A percentile compares a stretch with the other conserved stretches of the same genome.
Evolutionary conservation across 441 rosid species (phyloP).

Genomic region (Kokia cookei): DNA sequence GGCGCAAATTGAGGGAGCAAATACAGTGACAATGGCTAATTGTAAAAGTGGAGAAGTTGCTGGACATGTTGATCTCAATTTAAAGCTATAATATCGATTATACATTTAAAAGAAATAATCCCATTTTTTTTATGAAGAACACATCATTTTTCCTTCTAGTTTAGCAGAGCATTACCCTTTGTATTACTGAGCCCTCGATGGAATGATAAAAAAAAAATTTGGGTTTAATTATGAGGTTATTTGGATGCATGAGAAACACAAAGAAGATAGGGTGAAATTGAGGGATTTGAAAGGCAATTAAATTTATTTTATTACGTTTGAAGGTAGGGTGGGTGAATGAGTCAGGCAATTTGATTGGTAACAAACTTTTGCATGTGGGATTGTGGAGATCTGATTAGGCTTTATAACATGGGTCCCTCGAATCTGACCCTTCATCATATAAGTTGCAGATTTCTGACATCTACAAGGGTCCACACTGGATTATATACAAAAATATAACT

Average conservation of each 20-base stretch:
- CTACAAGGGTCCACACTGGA: neutral
- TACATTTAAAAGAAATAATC: neutral
- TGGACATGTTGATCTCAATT: constrained; percentile 45
- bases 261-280: too few relatives aligned
- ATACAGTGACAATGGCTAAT: neutral
- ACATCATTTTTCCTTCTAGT: neutral
- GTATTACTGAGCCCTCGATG: too few relatives aligned
- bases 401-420: constrained; percentile 7
- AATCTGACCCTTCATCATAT: constrained; percentile 12
- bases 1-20: constrained; percentile 18
- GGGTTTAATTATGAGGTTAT: too few relatives aligned
- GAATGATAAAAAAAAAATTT: too few relatives aligned
- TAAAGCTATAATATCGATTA: constrained; percentile 27
- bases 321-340: constrained; percentile 4
- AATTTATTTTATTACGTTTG: neutral
- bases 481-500: too few relatives aligned
- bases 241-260: too few relatives aligned
- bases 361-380: constrained; percentile 15
- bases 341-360: constrained; percentile 4
- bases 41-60: constrained; percentile 26
- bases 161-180: neutral
- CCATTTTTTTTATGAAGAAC: neutral
- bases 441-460: constrained; percentile 2
- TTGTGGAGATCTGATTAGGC: neutral
- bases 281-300: neutral